Evolutionary conservation across 2,329 filamentous ascomycete species (phyloP), one percentile per base, ranked within the genome.

Genomic region (Zasmidium angulare): DNA sequence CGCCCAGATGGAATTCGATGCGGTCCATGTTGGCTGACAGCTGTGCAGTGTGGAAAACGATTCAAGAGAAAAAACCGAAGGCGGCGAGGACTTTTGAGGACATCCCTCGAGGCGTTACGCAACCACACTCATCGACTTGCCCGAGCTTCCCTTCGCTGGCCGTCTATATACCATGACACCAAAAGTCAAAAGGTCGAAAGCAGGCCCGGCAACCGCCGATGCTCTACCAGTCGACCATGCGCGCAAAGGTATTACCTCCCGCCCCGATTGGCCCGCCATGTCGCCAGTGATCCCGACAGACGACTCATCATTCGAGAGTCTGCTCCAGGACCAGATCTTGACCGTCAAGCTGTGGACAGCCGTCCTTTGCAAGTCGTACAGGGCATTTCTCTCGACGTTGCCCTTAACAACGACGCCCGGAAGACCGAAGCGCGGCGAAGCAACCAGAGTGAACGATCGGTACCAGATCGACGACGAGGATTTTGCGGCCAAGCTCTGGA

Each of bases 391-490:
- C 0, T 80, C 83, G 10, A 84, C 82, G 0, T 76, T 96, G 2
- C 87, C 90, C 0, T 77, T 96, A 49, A 83, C 83, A 48, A 96
- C 91, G 0, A 96, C 91, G 0, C 91, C 91, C 0, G 86, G 86
- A 0, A 86, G 86, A 61, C 91, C 91, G 1, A 93, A 90, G 73
- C 87, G 86, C 62, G 91, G 90, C 50, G 88, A 95, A 56, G 92
- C 92, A 1, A 83, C 91, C 7, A 83, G 93, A 36, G 89, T 96
- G 50, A 97, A 97, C 72, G 93, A 97, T 72, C 86, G 93, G 11
- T 96, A 89, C 68, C 91, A 96, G 76, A 79, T 96, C 20, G 79
- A 92, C 24, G 93, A 97, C 76, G 76, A 84, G 24, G 74, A 65
- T 0, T 96, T 97, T 74, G 90, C 93, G 0, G 81, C 86, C 68